Conservation (phyloP, 2,329 filamentous ascomycete species). For the Metarhizium rileyi region DNA sequence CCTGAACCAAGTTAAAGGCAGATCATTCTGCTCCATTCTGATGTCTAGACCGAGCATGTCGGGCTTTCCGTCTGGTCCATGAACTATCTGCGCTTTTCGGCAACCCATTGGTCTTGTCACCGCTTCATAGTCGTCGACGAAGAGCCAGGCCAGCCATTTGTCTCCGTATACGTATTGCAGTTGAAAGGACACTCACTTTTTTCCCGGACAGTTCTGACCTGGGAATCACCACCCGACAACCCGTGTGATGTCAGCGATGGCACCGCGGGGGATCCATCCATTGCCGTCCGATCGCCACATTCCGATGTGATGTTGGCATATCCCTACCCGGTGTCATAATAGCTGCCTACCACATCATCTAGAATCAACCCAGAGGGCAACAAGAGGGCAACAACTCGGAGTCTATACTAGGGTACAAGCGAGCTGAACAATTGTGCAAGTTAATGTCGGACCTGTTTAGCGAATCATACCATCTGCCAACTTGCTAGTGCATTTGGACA, state of each 20-base stretch:
- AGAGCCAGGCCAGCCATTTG: slow-evolving; percentile 14
- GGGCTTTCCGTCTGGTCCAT: slow-evolving; percentile 3
- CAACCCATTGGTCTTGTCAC: slow-evolving; percentile 8
- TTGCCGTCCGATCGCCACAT: slow-evolving; percentile 9
- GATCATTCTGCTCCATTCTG: slow-evolving; percentile 9
- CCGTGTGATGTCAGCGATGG: slow-evolving; percentile 3
- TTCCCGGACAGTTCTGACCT: slow-evolving; percentile 12
- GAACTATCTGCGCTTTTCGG: slow-evolving; percentile 8
- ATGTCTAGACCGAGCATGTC: slow-evolving; percentile 7
- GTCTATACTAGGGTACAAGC: slow-evolving; percentile 9
- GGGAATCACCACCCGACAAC: slow-evolving; percentile 11
- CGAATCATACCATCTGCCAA: slow-evolving; percentile 3
- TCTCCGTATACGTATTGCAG: slow-evolving; percentile 12
- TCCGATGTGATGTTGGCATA: slow-evolving; percentile 9
- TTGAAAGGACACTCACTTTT: slow-evolving; percentile 9
- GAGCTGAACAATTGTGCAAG: slow-evolving; percentile 11
- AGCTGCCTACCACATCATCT: slow-evolving; percentile 30
- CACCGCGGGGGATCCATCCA: slow-evolving; percentile 8
- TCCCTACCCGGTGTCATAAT: slow-evolving; percentile 22
- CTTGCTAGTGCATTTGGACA: not conserved
- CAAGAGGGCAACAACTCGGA: slow-evolving; percentile 18
- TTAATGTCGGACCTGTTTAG: slow-evolving; percentile 1
- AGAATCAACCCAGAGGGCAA: slow-evolving; percentile 27
- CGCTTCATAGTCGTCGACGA: slow-evolving; percentile 11
- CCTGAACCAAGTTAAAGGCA: slow-evolving; percentile 11